Evolutionary conservation across 2,329 filamentous ascomycete species (phyloP).

Genomic region (Rutstroemia sp.): DNA sequence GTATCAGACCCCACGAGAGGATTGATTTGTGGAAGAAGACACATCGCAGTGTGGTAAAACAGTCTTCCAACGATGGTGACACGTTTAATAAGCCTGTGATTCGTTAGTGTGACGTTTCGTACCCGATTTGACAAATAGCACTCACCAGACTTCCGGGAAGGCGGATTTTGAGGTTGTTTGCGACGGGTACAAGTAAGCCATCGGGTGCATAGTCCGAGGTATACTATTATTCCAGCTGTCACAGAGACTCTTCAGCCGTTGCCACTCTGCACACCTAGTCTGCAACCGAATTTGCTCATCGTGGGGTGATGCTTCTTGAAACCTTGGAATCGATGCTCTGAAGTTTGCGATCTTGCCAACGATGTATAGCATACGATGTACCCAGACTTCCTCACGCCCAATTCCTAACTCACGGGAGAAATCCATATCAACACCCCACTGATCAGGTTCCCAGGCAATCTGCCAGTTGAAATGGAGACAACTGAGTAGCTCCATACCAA

Average conservation of each 20-base stretch:
- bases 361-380: constrained; percentile 82
- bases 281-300: constrained; percentile 58
- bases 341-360: constrained; percentile 84
- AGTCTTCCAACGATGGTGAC: constrained; percentile 74
- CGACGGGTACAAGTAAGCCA: constrained; percentile 66
- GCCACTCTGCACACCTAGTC: constrained; percentile 68
- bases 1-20: constrained; percentile 52
- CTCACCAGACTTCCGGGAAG: constrained; percentile 82
- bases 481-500: constrained; percentile 82
- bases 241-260: constrained; percentile 69
- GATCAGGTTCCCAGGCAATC: constrained; percentile 80
- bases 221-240: constrained; percentile 74
- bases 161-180: constrained; percentile 62
- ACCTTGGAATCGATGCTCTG: constrained; percentile 58
- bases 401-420: constrained; percentile 50
- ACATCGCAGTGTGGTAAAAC: constrained; percentile 84
- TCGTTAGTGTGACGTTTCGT: constrained; percentile 20
- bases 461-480: constrained; percentile 85
- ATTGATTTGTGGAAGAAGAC: constrained; percentile 72
- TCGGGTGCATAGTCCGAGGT: constrained; percentile 79
- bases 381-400: constrained; percentile 76
- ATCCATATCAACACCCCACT: constrained; percentile 80
- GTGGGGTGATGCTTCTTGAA: constrained; percentile 50
- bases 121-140: constrained; percentile 12
- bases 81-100: constrained; percentile 67